Evolutionary conservation across 1,139 yeast species (phyloP).

Genomic region (Yamadazyma buinensis): DNA sequence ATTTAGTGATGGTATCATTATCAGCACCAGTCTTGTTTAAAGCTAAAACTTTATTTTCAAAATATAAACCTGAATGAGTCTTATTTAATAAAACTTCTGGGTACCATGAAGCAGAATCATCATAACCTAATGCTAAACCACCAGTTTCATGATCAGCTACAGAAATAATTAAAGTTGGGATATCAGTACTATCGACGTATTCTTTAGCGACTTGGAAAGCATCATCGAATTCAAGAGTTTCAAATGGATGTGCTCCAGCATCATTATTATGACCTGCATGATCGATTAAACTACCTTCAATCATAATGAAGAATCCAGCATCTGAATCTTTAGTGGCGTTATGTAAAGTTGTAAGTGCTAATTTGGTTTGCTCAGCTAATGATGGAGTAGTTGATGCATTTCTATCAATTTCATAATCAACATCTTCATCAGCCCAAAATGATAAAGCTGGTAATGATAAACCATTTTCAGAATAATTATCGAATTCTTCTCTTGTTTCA

Average conservation of each 20-base stretch:
- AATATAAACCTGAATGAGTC: slow-evolving; percentile 68
- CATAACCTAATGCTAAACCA: slow-evolving; percentile 72
- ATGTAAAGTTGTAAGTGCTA: slow-evolving; percentile 64
- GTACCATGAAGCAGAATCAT: slow-evolving; percentile 62
- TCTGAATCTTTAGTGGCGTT: slow-evolving; percentile 66
- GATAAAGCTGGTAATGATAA: slow-evolving; percentile 64
- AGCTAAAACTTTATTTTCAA: slow-evolving; percentile 31
- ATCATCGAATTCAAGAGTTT: slow-evolving; percentile 57
- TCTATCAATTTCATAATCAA: slow-evolving; percentile 80
- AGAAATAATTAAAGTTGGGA: slow-evolving; percentile 69
- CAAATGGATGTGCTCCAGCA: slow-evolving; percentile 37
- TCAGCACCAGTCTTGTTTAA: slow-evolving; percentile 22
- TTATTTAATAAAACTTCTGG: slow-evolving; percentile 71
- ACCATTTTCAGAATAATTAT: slow-evolving; percentile 15
- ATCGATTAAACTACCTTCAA: slow-evolving; percentile 88
- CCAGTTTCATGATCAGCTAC: slow-evolving; percentile 95
- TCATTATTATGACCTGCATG: slow-evolving; percentile 91
- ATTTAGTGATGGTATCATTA: slow-evolving; percentile 31
- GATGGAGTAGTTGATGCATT: slow-evolving; percentile 57
- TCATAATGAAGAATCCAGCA: slow-evolving; percentile 74
- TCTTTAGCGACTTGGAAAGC: slow-evolving; percentile 69
- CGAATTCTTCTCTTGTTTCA: slow-evolving; percentile 54
- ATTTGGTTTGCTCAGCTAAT: slow-evolving; percentile 64
- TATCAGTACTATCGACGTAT: slow-evolving; percentile 59
- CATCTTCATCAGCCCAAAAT: slow-evolving; percentile 63